Evolutionary conservation across 495 filamentous ascomycete species (phyloP), one percentile per base, ranked within the genome.

Genomic region (Aspergillus cristatus): DNA sequence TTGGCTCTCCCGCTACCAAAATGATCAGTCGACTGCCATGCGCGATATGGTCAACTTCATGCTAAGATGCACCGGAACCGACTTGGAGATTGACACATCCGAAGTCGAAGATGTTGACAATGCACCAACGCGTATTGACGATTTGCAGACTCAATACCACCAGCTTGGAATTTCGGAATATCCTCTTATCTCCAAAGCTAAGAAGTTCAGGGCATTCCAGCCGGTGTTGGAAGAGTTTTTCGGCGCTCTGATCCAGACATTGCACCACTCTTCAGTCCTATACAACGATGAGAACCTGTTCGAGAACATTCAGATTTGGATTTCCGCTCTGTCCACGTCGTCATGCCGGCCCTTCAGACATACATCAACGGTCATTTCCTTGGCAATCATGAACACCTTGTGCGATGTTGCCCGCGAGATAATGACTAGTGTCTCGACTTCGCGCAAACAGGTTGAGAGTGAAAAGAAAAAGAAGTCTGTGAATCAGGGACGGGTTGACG

Each of bases 81-180:
- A 84, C 16, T 62, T 81, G 18, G 69, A 79, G 38, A 73, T 97
- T 16, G 78, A 76, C 8, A 67, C 68, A 8, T 77, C 89, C 43
- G 85, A 96, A 51, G 83, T 91, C 30, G 75, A 76, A 36, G 91
- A 98, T 51, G 77, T 85, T 14, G 93, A 98, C 53, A 79, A 86
- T 52, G 77, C 72, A 28, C 71, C 80, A 1, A 72, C 75, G 38
- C 71, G 69, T 37, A 62, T 97, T 15, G 62, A 62, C 1, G 86
- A 97, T 47, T 62, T 96, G 6, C 85, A 94, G 57, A 78, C 85
- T 29, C 77, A 82, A 40, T 91, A 84, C 53, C 74, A 86, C 42
- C 74, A 79, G 60, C 76, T 84, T 58, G 78, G 78, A 29, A 79
- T 88, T 29, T 76, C 82, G 13, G 93, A 96, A 17, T 98, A 97